A percentile compares a stretch with the other conserved stretches of the same genome.
Conservation (phyloP, 306 rosid species). For the Quercus suber region DNA sequence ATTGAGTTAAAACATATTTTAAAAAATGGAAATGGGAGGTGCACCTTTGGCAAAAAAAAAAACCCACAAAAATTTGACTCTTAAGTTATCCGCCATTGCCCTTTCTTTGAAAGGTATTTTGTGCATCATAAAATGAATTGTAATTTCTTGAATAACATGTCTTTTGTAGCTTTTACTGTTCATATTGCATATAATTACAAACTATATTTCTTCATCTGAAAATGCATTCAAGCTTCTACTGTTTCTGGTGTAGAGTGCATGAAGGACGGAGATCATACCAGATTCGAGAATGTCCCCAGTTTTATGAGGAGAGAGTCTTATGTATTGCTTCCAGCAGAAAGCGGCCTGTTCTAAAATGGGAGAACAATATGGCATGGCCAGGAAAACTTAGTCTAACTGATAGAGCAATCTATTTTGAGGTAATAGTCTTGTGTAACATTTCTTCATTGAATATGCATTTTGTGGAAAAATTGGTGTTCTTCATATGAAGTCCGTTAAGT, state of each 20-base stretch:
- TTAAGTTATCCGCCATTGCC: neutral
- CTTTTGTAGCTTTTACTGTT: neutral
- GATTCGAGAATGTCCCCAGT: constrained; percentile 54
- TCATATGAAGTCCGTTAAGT: neutral
- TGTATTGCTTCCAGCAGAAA: constrained; percentile 82
- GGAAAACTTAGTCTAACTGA: constrained; percentile 90
- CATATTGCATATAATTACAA: neutral
- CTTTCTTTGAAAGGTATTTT: neutral
- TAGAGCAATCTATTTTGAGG: constrained; percentile 95
- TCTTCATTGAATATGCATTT: neutral
- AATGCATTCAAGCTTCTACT: constrained; percentile 16
- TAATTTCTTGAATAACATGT: neutral
- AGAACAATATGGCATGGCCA: constrained; percentile 94
- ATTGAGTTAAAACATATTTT: neutral
- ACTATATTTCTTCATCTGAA: neutral
- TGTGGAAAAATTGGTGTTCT: neutral
- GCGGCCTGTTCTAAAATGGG: constrained; percentile 93
- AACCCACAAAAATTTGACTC: no score
- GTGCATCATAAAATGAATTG: neutral
- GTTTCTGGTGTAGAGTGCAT: constrained; percentile 63
- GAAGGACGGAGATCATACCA: constrained; percentile 71
- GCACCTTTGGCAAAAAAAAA: neutral
- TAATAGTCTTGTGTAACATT: constrained; percentile 22
- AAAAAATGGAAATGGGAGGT: neutral
- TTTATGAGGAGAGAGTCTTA: constrained; percentile 62